phyloP scores from a whole-genome alignment of 257 asterid species.

The Leonotis leonurus region DNA sequence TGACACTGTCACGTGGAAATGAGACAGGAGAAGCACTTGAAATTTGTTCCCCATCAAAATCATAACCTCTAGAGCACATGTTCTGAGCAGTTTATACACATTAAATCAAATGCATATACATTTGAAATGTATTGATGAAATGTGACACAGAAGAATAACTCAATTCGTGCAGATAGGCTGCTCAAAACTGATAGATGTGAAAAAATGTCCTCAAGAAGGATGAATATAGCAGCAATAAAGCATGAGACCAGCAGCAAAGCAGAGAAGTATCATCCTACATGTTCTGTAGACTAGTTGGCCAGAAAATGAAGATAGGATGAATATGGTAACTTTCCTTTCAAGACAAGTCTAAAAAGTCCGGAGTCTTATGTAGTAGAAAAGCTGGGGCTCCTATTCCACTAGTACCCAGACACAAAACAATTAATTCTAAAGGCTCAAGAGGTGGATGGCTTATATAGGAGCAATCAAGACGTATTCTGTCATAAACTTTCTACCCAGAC shows the following conservation, averaged over 20 bases:
- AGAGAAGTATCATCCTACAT: background rate
- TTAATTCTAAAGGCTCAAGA: too few relatives aligned
- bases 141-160: conserved; percentile 2
- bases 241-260: background rate
- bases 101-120: too few relatives aligned
- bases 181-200: conserved; percentile 3
- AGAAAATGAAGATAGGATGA: background rate
- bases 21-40: conserved; percentile 30
- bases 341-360: too few relatives aligned
- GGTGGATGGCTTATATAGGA: conserved; percentile 3
- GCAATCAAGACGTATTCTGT: background rate
- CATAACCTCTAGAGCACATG: conserved; percentile 48
- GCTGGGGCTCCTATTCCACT: background rate
- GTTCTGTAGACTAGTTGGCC: background rate
- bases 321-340: background rate
- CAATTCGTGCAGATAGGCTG: background rate
- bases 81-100: conserved; percentile 45
- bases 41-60: conserved; percentile 41
- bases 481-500: background rate
- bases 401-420: background rate
- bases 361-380: too few relatives aligned
- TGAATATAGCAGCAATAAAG: background rate
- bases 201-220: conserved; percentile 5
- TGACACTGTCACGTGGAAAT: conserved; percentile 20
- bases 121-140: conserved; percentile 16